Evolutionary conservation across 257 asterid genomes (phyloP), one percentile per base, ranked within the genome.

Genomic region (Henckelia pumila): DNA sequence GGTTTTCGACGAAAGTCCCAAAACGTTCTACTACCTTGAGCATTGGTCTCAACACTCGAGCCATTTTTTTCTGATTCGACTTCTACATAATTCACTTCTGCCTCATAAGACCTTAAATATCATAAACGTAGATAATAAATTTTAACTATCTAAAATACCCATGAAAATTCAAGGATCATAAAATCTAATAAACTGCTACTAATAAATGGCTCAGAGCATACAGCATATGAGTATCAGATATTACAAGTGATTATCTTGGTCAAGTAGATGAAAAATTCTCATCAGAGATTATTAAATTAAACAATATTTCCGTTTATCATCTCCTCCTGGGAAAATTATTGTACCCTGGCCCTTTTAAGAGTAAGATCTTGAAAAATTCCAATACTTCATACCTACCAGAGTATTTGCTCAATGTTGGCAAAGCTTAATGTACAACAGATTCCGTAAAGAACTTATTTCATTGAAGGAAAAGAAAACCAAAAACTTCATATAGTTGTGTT

Each of bases 71-170:
- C 87, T 6, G 87, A 62, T 72, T 88, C 94, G 52, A 79, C 83
- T 76, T 86, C 95, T 64, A 94, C 72, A 78, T 91, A 94, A 58
- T 80, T 85, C 73, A 94, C 87, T 77, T 94, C 99, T 57, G 97
- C 99, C 76, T 85, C 99, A 56, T 91, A 94, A 6, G 95, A 86
- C 84, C 99, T 93, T 61, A 50, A 65, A 69, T 20, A 22, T n/a
- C 32, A 50, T 24, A 53, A 37, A 6, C 30, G 52, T 28, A 76
- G 22, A 10, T 49, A 25, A 17, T 52, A 23, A 16, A 44, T 23
- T 8, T 70, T 22, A 28, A 25, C 52, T 11, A 40, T 40, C 19
- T 40, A 40, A 40, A 40, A 40, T 40, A 40, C 52, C 52, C 19
- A 40, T 1, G 47, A 40, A 44, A 32, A 22, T 26, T 21, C 29